Base-by-base conservation (phyloP, 768 basidiomycete genomes). In the Lanmaoa rubissima region DNA sequence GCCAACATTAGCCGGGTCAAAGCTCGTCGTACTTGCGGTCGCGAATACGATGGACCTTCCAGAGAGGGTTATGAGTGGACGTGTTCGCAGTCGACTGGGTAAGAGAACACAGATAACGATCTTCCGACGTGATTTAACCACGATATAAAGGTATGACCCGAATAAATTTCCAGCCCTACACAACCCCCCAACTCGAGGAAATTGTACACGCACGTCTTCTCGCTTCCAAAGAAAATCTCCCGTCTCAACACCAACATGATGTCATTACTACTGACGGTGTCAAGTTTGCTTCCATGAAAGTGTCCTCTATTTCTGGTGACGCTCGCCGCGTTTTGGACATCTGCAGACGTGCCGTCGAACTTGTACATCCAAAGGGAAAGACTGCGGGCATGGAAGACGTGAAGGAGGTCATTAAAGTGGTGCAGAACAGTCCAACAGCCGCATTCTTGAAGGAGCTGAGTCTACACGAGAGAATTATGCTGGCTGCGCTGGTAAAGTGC, bases 1-100 rank as follows among this genome's bases (percentile, higher is more conserved):
- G 96, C 97, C 97, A 2, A 96, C 94, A 4, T 77, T 97, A 49
- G 79, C 82, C 0, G 86, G 85, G 19, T 94, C 93, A 55, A 92
- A 90, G 70, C 81, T 99, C 6, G 86, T 98, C 50, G 97, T 99
- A 2, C 83, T 99, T 49, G 96, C 97, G 0, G 94, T 99, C 1
- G 97, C 97, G 8, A 99, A 98, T 69, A 94, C 96, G 32, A 96
- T 97, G 91, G 96, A 98, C 67, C 79, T 98, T 52, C 97, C 97
- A 0, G 96, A 98, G 72, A 81, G 96, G 44, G 90, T 90, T 12
- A 89, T 99, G 85, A 88, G 81, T 3, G 94, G 94, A 0, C 86
- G 96, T 54, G 95, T 98, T 48, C 82, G 92, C 53, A 95, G 92
- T 73, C 86, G 97, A 51, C 75, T 98, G 17, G 94, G 94, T 94